A percentile compares a stretch with the other conserved stretches of the same genome.
Evolutionary conservation across 495 filamentous ascomycete genomes (phyloP).

Genomic region (Hypoxylon intermedium): DNA sequence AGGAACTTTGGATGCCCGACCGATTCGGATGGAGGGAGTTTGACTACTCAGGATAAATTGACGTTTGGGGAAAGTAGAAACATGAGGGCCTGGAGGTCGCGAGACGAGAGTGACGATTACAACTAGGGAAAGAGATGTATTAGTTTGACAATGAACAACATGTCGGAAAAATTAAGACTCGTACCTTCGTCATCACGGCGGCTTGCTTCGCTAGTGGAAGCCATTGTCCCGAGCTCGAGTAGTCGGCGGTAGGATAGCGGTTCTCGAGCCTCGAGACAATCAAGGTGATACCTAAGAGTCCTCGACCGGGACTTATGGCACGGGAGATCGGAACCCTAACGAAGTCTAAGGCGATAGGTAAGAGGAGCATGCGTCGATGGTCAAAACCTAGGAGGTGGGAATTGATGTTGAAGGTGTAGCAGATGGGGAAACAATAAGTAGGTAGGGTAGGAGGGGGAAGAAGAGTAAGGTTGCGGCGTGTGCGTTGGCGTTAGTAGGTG

Average conservation of each 20-base stretch:
- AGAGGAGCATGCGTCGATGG: constrained; percentile 2
- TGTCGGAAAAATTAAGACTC: not conserved
- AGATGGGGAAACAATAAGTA: constrained; percentile 11
- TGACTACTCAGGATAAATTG: constrained; percentile 39
- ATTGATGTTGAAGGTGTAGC: constrained; percentile 26
- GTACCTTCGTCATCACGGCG: constrained; percentile 15
- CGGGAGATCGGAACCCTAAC: not conserved
- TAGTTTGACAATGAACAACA: not conserved
- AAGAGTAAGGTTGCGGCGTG: not conserved
- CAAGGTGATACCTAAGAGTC: constrained; percentile 4
- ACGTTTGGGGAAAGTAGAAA: constrained; percentile 32
- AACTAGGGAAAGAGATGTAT: constrained; percentile 8
- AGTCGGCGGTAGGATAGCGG: not conserved
- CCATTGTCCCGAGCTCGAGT: constrained; percentile 16
- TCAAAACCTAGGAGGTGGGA: constrained; percentile 17
- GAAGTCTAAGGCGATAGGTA: not conserved
- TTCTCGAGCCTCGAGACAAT: constrained; percentile 13
- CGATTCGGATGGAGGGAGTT: constrained; percentile 42
- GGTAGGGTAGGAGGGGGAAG: constrained; percentile 26
- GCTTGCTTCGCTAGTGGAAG: not conserved
- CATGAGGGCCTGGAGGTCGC: constrained; percentile 5
- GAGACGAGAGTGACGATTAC: constrained; percentile 32
- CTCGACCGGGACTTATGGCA: not conserved
- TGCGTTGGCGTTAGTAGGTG: too few relatives aligned
- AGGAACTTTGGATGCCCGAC: constrained; percentile 48